Percentiles rank a stretch among this genome's conserved stretches.
phyloP scores from a whole-genome alignment of 257 asterid genomes.

The Forsythia suspensa region DNA sequence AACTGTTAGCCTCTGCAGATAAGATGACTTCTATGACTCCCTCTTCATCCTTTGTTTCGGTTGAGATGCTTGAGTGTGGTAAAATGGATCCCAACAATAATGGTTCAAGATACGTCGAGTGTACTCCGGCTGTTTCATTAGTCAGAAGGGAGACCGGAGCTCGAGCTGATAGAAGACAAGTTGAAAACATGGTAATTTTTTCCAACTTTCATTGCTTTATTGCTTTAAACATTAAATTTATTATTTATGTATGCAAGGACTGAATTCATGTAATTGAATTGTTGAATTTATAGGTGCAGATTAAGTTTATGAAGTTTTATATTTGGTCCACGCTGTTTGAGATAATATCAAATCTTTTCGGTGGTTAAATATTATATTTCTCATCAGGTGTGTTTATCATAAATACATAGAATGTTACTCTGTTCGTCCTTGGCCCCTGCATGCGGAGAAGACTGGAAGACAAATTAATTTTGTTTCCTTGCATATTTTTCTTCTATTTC shows the following conservation, averaged over 20 bases:
- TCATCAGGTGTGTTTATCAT: neutral
- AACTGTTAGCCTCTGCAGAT: conserved; percentile 31
- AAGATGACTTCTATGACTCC: conserved; percentile 28
- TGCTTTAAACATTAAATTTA: conserved; percentile 10
- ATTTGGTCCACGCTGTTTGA: neutral
- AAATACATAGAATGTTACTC: neutral
- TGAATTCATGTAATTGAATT: neutral
- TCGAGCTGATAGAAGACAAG: conserved; percentile 35
- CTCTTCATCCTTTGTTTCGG: conserved; percentile 31
- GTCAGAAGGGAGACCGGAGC: conserved; percentile 37
- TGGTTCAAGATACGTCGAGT: conserved; percentile 30
- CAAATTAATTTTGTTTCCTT: neutral
- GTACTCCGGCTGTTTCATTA: conserved; percentile 26
- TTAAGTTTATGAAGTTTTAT: neutral
- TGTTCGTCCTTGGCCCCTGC: neutral
- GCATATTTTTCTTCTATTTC: neutral
- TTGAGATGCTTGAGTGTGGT: conserved; percentile 30
- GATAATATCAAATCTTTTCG: neutral
- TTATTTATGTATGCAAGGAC: conserved; percentile 2
- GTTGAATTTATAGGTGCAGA: neutral
- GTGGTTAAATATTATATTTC: neutral
- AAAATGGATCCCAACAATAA: conserved; percentile 30
- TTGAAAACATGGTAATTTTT: conserved; percentile 50
- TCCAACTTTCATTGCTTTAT: conserved; percentile 14
- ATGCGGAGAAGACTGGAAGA: neutral